phyloP scores from a whole-genome alignment of 805 yeast species.

The Blastobotrys parvus region DNA sequence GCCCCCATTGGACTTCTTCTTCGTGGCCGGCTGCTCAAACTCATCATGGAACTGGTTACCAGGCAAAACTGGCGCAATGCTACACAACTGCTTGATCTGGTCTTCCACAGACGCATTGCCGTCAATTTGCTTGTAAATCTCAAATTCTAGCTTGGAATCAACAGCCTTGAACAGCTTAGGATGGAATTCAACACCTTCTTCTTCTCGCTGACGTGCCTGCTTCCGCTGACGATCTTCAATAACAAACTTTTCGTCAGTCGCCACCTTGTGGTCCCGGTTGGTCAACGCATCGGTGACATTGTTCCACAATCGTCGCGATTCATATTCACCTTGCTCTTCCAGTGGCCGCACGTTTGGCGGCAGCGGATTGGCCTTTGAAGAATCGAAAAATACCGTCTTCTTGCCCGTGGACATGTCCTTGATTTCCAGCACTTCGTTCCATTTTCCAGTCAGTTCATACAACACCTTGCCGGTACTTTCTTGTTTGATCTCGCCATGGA shows the following conservation, averaged over 20 bases:
- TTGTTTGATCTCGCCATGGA: constrained; percentile 63
- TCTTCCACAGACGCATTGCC: constrained; percentile 37
- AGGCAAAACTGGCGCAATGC: constrained; percentile 71
- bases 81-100: constrained; percentile 48
- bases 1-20: no score
- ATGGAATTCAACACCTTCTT: constrained; percentile 69
- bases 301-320: constrained; percentile 78
- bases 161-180: constrained; percentile 65
- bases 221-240: constrained; percentile 84
- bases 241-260: constrained; percentile 80
- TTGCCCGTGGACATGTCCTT: constrained; percentile 43
- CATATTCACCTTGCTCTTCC: constrained; percentile 70
- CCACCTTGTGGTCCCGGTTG: constrained; percentile 65
- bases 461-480: constrained; percentile 43
- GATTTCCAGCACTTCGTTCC: constrained; percentile 81
- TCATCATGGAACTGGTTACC: constrained; percentile 63
- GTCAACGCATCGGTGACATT: constrained; percentile 77
- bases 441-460: constrained; percentile 75
- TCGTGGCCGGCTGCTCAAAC: constrained; percentile 60
- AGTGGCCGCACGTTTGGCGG: constrained; percentile 71
- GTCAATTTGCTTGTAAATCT: constrained; percentile 57
- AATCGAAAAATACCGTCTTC: constrained; percentile 50
- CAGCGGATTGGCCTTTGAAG: constrained; percentile 42
- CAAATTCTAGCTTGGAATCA: constrained; percentile 45
- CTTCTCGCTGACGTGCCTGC: constrained; percentile 62